A percentile compares a stretch with the other conserved stretches of the same genome.
Conservation (phyloP, 371 early-diverging fungal genomes). For the Mortierella sp. region DNA sequence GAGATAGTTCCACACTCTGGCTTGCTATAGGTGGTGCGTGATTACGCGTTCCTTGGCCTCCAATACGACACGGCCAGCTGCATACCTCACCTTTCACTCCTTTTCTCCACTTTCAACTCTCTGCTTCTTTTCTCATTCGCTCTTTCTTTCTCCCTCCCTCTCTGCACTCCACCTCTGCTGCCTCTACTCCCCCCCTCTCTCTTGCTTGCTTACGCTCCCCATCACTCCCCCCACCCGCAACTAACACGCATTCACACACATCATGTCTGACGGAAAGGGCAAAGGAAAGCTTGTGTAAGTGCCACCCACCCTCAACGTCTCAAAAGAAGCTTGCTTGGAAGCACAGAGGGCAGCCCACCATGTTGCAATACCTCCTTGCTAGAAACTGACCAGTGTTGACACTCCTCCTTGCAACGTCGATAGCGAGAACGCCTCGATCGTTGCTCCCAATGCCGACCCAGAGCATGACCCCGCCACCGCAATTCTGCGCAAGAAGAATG, state of each 20-base stretch:
- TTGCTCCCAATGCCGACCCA: constrained; percentile 59
- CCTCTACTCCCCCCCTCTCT: neutral
- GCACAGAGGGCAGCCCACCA: no score
- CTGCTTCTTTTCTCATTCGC: neutral
- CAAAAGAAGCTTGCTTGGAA: no score
- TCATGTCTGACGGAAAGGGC: constrained; percentile 41
- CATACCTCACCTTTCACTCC: neutral
- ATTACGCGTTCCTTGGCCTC: neutral
- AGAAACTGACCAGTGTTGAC: neutral
- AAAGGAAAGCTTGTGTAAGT: constrained; percentile 55
- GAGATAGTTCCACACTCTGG: neutral
- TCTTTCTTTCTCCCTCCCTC: neutral
- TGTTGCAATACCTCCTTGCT: neutral
- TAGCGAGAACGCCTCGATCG: constrained; percentile 51
- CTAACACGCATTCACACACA: constrained; percentile 6
- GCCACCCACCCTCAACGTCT: neutral
- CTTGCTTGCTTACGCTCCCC: constrained; percentile 2
- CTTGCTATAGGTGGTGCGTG: neutral
- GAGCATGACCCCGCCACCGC: constrained; percentile 90
- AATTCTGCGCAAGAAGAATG: constrained; percentile 93
- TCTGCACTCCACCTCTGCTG: neutral
- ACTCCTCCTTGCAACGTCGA: neutral
- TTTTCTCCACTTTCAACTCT: neutral
- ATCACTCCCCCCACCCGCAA: constrained; percentile 1
- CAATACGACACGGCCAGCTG: neutral